Conservation (phyloP, 768 basidiomycete species). For the Megacollybia marginata region DNA sequence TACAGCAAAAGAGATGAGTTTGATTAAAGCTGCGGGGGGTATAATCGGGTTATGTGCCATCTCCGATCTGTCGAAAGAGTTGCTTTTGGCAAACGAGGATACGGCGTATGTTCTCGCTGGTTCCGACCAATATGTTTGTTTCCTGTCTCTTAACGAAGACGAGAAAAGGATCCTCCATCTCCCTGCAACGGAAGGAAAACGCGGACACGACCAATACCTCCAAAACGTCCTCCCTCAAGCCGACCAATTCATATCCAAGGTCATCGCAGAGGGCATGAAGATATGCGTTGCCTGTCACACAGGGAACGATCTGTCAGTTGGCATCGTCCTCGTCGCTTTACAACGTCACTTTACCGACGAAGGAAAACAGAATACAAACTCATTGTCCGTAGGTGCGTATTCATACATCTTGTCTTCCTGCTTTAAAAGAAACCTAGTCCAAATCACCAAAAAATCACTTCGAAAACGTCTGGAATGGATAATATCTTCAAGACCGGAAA, state of each 20-base stretch:
- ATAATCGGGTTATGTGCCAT: slow-evolving; percentile 32
- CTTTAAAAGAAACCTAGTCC: not conserved
- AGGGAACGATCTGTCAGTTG: slow-evolving; percentile 58
- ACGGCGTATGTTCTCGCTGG: slow-evolving; percentile 23
- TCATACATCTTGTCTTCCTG: not conserved
- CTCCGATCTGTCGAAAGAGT: slow-evolving; percentile 14
- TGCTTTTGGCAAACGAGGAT: not conserved
- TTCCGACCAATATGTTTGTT: not conserved
- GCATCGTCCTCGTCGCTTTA: slow-evolving; percentile 53
- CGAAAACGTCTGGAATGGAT: slow-evolving; percentile 81
- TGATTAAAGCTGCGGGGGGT: slow-evolving; percentile 21
- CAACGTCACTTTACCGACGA: slow-evolving; percentile 50
- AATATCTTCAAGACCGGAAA: slow-evolving; percentile 64
- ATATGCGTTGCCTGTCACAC: slow-evolving; percentile 48
- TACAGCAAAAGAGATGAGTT: not conserved
- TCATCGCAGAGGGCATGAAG: slow-evolving; percentile 26
- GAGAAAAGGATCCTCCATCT: not conserved
- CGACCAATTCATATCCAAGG: slow-evolving; percentile 34
- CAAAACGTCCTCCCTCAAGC: slow-evolving; percentile 39
- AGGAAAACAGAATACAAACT: slow-evolving; percentile 23
- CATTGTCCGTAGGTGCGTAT: not conserved
- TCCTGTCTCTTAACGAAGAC: not conserved
- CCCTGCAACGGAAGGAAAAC: slow-evolving; percentile 37
- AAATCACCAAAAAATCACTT: slow-evolving; percentile 54
- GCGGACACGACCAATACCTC: slow-evolving; percentile 43